A percentile compares a stretch with the other conserved stretches of the same genome.
Evolutionary conservation across 2,329 filamentous ascomycete genomes (phyloP).

Genomic region (Aspergillus sp.): DNA sequence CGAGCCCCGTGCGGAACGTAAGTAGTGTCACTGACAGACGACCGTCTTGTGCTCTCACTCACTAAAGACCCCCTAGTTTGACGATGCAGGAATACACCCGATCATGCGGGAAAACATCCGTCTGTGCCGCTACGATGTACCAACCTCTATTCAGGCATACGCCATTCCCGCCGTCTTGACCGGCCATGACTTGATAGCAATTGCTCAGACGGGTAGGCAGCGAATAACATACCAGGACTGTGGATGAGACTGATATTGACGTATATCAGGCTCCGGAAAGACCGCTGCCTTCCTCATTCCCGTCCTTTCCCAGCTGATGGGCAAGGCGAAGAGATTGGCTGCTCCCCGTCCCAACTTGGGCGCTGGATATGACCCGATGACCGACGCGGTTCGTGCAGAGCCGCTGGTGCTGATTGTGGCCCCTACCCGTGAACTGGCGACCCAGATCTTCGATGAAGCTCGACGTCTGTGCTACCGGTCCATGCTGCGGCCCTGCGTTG

Average conservation of each 20-base stretch:
- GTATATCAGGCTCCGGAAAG: conserved; percentile 73
- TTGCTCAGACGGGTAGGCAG: conserved; percentile 82
- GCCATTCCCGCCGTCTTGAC: conserved; percentile 69
- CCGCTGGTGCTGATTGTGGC: conserved; percentile 78
- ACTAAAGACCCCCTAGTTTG: conserved; percentile 45
- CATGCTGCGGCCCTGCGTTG: conserved; percentile 84
- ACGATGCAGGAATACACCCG: conserved; percentile 75
- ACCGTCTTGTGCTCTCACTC: neutral
- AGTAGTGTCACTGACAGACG: conserved; percentile 15
- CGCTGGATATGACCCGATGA: conserved; percentile 44
- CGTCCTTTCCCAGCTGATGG: conserved; percentile 84
- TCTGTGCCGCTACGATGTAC: conserved; percentile 60
- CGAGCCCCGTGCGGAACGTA: conserved; percentile 45
- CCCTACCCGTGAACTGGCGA: conserved; percentile 81
- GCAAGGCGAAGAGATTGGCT: conserved; percentile 81
- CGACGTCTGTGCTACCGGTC: conserved; percentile 89
- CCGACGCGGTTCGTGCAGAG: conserved; percentile 60
- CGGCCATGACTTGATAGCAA: conserved; percentile 74
- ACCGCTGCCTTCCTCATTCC: conserved; percentile 89
- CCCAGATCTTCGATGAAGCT: conserved; percentile 91
- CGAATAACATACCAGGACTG: neutral
- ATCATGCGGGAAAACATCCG: conserved; percentile 69
- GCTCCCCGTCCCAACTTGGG: conserved; percentile 61
- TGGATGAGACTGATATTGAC: too few species aligned
- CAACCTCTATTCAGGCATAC: conserved; percentile 84